Evolutionary conservation across 495 filamentous ascomycete species (phyloP), one percentile per base, ranked within the genome.

Genomic region (Astrothelium macrocarpum): DNA sequence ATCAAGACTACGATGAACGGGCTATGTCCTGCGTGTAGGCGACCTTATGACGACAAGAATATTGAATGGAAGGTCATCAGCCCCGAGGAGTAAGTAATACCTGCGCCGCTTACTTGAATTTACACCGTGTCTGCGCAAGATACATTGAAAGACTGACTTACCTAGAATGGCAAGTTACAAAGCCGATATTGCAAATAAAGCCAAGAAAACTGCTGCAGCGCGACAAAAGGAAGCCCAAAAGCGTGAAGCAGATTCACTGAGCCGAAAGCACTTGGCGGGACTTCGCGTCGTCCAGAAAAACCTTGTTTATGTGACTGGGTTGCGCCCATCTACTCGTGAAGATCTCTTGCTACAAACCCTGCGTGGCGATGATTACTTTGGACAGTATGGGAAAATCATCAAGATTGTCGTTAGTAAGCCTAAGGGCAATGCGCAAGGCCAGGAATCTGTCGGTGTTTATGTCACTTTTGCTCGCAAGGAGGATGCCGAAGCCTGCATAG

Each of bases 361-460:
- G 23, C 87, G 95, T 58, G 90, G 90, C 49, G 81, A 82, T 53
- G 86, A 95, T 66, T 99, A 97, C 72, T 99, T 99, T 71, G 95
- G 95, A 3, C 95, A 97, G 72, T 99, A 99, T 72, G 95, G 95
- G 66, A 93, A 94, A 71, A 99, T 99, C 66, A 85, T 94, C 67
- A 99, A 99, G 71, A 97, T 99, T 43, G 95, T 96, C 53, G 95
- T 99, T 62, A 97, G 92, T 78, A 97, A 96, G 72, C 85, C 91
- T 1, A 93, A 92, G 73, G 83, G 85, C 12, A 84, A 85, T 62
- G 81, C 85, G 16, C 84, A 87, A 65, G 84, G 85, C 26, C 81
- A 82, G 60, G 88, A 90, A 65, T 90, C 91, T 0, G 89, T 97
- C 9, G 95, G 95, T 32, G 90, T 99, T 59, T 97, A 99, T 71